Conservation (phyloP, 495 filamentous ascomycete genomes). For the Bacidia gigantensis region DNA sequence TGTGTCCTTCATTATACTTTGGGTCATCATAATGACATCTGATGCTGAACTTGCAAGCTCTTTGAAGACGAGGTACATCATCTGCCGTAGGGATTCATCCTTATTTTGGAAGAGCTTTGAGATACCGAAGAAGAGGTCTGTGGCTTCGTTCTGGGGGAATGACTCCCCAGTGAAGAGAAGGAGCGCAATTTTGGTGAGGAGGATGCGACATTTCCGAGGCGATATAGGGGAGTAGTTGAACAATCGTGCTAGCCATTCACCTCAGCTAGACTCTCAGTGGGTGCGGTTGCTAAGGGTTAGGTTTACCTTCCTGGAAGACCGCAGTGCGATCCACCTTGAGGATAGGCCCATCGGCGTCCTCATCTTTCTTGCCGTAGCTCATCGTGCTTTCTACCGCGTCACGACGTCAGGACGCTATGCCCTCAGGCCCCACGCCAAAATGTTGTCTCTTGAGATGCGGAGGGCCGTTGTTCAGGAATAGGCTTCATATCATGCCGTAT, state of each 20-base stretch:
- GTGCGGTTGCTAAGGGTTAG: conserved; percentile 4
- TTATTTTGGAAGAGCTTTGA: conserved; percentile 99
- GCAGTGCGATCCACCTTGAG: conserved; percentile 96
- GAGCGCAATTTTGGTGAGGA: conserved; percentile 94
- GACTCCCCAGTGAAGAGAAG: conserved; percentile 93
- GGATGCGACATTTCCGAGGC: conserved; percentile 84
- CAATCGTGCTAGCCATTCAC: conserved; percentile 56
- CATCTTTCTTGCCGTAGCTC: conserved; percentile 97
- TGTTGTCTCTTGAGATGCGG: not conserved
- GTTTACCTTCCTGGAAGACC: conserved; percentile 95
- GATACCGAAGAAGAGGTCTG: conserved; percentile 96
- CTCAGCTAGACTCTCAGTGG: conserved; percentile 6
- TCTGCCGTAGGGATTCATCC: conserved; percentile 93
- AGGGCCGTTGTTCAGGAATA: not conserved
- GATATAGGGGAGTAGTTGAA: conserved; percentile 96
- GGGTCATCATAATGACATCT: conserved; percentile 99
- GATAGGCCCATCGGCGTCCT: conserved; percentile 84
- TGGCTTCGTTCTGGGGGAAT: conserved; percentile 94
- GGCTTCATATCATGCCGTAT: not conserved
- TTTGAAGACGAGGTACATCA: conserved; percentile 97
- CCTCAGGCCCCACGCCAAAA: conserved; percentile 1
- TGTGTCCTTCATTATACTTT: conserved; percentile 99
- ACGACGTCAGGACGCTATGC: not conserved
- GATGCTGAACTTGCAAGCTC: conserved; percentile 92
- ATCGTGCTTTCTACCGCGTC: conserved; percentile 33